phyloP scores from a whole-genome alignment of 2,329 filamentous ascomycete genomes.

The Whalleya microplaca region DNA sequence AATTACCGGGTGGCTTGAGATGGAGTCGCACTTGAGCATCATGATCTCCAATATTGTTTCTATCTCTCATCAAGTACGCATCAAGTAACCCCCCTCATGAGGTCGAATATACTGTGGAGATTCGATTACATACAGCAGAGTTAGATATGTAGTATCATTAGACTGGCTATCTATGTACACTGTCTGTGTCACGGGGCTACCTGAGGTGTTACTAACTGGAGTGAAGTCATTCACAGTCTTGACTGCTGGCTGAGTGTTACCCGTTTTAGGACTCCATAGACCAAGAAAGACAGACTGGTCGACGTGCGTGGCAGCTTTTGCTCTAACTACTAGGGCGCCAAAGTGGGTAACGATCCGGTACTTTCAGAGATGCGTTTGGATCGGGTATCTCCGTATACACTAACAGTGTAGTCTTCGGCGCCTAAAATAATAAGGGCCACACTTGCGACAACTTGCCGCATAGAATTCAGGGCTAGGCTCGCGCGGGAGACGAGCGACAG shows the following conservation, averaged over 20 bases:
- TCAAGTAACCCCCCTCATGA: too few species aligned
- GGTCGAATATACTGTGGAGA: too few species aligned
- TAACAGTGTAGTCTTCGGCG: too few species aligned
- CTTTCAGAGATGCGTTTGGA: too few species aligned
- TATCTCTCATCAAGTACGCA: too few species aligned
- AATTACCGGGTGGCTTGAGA: not conserved
- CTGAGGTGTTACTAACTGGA: too few species aligned
- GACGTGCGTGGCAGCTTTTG: not conserved
- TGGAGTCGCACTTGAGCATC: not conserved
- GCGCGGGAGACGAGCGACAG: not conserved
- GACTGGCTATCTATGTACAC: too few species aligned
- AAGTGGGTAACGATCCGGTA: not conserved
- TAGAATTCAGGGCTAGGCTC: not conserved
- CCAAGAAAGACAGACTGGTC: not conserved
- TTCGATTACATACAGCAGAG: not conserved
- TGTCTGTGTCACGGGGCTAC: too few species aligned
- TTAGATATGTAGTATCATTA: not conserved
- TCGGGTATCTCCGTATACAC: too few species aligned
- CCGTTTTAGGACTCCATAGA: not conserved
- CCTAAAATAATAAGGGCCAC: too few species aligned
- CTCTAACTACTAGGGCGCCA: not conserved
- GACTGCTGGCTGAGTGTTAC: not conserved
- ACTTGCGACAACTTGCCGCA: too few species aligned
- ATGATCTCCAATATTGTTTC: too few species aligned
- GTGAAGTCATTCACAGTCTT: not conserved